Evolutionary conservation across 805 yeast genomes (phyloP), one percentile per base, ranked within the genome.

Genomic region (Cyberlindnera xishuangbannaensis): DNA sequence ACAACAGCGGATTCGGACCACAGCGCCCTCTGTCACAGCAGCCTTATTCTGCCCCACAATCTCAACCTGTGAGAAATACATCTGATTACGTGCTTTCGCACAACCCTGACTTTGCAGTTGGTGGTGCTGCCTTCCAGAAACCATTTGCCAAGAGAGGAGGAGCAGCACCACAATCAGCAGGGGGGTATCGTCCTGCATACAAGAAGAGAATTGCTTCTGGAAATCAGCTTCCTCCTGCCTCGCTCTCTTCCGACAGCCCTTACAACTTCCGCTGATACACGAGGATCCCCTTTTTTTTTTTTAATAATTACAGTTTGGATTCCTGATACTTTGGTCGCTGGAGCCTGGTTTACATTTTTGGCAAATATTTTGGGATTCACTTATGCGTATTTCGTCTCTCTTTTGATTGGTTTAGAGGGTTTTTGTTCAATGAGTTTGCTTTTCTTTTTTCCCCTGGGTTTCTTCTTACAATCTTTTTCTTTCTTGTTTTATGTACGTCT

Each of bases 41-140:
- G 23, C 23, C 23, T 9, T 20, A 20, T 12, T 12, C 18, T 3
- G 30, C 25, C 18, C 36, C 27, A n/a, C 20, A 14, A n/a, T 32
- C 18, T n/a, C 38, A 33, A 11, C 33, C 27, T 13, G 19, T 19
- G 6, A 36, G 27, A 25, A 46, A 55, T 28, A 48, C 65, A 11
- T 53, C 73, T 1, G 76, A 69, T 32, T 47, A 62, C 30, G 47
- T 71, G 37, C 50, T 73, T 34, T 59, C 64, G 25, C 61, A 63
- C 33, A 73, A 70, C 43, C 78, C 78, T 17, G 75, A 72, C 43
- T 71, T 73, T 44, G 51, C 44, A 10, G 42, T 49, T 24, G 45
- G 46, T 14, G 56, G 54, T 4, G 45, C 48, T 4, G 45, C 53
- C n/a, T 34, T 33, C 36, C 42, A 37, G 14, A 28, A 29, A 10